These are phyloP conservation scores for Yarrowia sp. DNA, from an alignment of 805 yeast genomes.

Conservation along the genomic window DNA sequence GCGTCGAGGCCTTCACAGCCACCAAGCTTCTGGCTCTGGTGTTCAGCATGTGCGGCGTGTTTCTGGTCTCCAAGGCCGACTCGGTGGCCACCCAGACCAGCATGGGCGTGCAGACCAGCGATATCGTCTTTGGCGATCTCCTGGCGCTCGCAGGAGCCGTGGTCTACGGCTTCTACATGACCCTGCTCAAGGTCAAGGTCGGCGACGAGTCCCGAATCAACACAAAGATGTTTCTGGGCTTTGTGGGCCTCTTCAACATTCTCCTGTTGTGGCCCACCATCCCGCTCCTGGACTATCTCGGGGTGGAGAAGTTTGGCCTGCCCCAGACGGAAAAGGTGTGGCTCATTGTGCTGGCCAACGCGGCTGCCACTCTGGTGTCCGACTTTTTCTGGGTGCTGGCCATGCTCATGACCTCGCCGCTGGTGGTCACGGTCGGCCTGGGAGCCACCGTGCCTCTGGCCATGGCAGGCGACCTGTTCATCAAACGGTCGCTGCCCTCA, in stretches of 20 bases:
- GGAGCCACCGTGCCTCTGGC: slow-evolving; percentile 94
- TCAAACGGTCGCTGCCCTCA: slow-evolving; percentile 69
- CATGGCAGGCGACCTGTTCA: slow-evolving; percentile 84
- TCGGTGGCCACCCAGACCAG: slow-evolving; percentile 42
- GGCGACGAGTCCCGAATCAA: slow-evolving; percentile 77
- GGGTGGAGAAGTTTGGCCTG: slow-evolving; percentile 72
- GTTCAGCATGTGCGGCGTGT: slow-evolving; percentile 77
- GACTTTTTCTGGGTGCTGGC: slow-evolving; percentile 98
- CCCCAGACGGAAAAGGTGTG: slow-evolving; percentile 65
- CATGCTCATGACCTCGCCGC: slow-evolving; percentile 88
- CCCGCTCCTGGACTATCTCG: slow-evolving; percentile 65
- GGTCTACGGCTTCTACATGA: slow-evolving; percentile 91
- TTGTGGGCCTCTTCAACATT: slow-evolving; percentile 85
- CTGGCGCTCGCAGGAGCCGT: slow-evolving; percentile 85
- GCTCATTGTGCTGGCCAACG: slow-evolving; percentile 65
- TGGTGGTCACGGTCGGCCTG: slow-evolving; percentile 94
- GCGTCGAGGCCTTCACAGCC: slow-evolving; percentile 70
- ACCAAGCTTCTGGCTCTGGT: slow-evolving; percentile 73
- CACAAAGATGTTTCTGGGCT: slow-evolving; percentile 90
- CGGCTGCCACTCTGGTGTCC: slow-evolving; percentile 78
- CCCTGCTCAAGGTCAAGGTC: slow-evolving; percentile 75
- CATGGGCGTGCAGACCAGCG: slow-evolving; percentile 19
- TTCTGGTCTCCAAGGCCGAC: slow-evolving; percentile 70
- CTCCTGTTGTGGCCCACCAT: slow-evolving; percentile 83
- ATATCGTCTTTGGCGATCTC: slow-evolving; percentile 69